phyloP scores from a whole-genome alignment of 441 rosid species.

The Jatropha podagrica region DNA sequence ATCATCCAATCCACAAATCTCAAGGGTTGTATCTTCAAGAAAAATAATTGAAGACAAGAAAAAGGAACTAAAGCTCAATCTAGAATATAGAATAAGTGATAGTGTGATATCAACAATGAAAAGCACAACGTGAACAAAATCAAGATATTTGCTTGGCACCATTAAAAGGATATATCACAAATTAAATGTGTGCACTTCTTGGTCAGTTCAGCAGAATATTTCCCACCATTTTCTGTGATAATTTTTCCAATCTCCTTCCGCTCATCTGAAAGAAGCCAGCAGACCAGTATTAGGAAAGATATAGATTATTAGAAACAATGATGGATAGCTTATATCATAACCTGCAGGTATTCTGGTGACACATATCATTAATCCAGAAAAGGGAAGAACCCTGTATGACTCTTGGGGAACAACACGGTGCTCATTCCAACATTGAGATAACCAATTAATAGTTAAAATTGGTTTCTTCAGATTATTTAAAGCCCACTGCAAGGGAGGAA shows the following conservation, averaged over 20 bases:
- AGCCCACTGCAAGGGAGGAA: constrained; percentile 76
- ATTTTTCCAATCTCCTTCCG: constrained; percentile 78
- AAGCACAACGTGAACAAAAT: neutral
- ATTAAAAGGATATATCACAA: constrained; percentile 82
- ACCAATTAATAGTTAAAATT: constrained; percentile 78
- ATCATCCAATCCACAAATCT: neutral
- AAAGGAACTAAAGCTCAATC: neutral
- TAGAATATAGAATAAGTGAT: neutral
- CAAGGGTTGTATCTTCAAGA: neutral
- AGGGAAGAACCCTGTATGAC: constrained; percentile 82
- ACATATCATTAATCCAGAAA: constrained; percentile 78
- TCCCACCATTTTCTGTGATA: constrained; percentile 78
- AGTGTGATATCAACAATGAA: neutral
- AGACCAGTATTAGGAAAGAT: constrained; percentile 29
- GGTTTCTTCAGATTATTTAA: constrained; percentile 80
- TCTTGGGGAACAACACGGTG: constrained; percentile 98
- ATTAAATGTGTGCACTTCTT: constrained; percentile 92
- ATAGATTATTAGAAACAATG: constrained; percentile 19
- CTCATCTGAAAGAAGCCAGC: constrained; percentile 52
- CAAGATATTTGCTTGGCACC: constrained; percentile 18
- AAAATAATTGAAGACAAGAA: neutral
- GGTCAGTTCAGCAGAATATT: constrained; percentile 82
- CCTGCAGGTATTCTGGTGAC: constrained; percentile 86
- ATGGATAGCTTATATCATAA: constrained; percentile 29
- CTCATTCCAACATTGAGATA: constrained; percentile 87